Percentiles rank a stretch among this genome's conserved stretches.
phyloP scores from a whole-genome alignment of 148 eudicot genomes.

The Rhododendron henanense region DNA sequence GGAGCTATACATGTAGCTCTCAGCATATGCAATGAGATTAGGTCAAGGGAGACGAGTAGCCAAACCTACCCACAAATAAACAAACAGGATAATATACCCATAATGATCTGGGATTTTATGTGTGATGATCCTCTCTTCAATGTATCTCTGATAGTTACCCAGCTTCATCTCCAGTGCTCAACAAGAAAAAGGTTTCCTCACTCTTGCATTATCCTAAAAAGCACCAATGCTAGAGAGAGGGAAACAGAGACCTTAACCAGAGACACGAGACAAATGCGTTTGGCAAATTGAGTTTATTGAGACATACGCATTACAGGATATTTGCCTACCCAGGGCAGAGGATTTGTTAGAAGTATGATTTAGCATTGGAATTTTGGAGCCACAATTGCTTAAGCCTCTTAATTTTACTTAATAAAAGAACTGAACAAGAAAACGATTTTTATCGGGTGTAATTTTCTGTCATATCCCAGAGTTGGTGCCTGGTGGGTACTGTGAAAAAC shows the following conservation, averaged over 20 bases:
- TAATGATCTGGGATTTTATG: neutral
- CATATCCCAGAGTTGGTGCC: neutral
- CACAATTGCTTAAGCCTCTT: neutral
- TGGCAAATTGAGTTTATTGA: no score
- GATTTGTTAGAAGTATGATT: neutral
- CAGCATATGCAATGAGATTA: conserved; percentile 55
- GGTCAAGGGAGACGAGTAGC: conserved; percentile 79
- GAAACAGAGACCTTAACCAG: no score
- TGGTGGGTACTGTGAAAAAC: neutral
- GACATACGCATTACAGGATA: no score
- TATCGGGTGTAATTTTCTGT: neutral
- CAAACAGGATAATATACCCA: neutral
- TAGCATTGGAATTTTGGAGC: neutral
- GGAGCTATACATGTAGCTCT: conserved; percentile 84
- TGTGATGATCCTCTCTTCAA: no score
- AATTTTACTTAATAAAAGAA: neutral
- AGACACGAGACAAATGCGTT: no score
- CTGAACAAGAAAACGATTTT: neutral
- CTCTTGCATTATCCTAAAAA: no score
- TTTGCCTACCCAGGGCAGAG: neutral
- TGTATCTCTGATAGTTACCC: no score
- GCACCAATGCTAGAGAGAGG: no score
- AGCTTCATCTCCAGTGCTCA: no score
- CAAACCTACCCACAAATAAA: conserved; percentile 38
- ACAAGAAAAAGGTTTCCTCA: no score